Evolutionary conservation across 1,284 basidiomycete species (phyloP), one percentile per base, ranked within the genome.

Genomic region (Stygiomarasmius scandens): DNA sequence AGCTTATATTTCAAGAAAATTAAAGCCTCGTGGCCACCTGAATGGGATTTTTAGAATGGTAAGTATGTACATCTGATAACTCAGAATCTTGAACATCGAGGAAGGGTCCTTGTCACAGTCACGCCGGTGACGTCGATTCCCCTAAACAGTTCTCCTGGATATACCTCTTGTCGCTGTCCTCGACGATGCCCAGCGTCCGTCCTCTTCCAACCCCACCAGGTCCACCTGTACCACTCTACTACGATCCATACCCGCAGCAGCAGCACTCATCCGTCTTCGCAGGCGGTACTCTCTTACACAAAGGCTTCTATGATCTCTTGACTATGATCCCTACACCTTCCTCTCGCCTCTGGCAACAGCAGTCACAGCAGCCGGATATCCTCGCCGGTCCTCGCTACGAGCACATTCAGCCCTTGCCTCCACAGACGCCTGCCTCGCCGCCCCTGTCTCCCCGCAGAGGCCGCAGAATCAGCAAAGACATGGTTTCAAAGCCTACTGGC

Each of bases 221-320:
- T 19, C 75, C 51, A 69, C 74, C 58, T 69, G 74, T 75, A 67
- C 77, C 78, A 64, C 78, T 79, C 73, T 77, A 74, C 66, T 67
- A 74, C 25, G 80, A 77, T 66, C 72, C 66, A 49, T 69, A 78
- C 63, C 63, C 72, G 32, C 75, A 77, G 63, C 75, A 79, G 58
- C 74, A 79, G 49, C 73, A 69, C 47, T 63, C 73, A n/a, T 77
- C 77, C 8, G 80, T 81, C 55, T 73, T 89, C 56, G 82, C 83
- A 50, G 82, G 78, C 9, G 89, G 87, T 20, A 89, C 90, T 11
- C 73, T 93, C 47, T 75, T 92, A 32, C 91, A 93, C 77, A 87
- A 88, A 61, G 93, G 92, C 6, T 95, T 95, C 77, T 92, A 92
- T 73, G 91, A 95, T 75, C 80, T 95, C 29, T 78, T 94, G 38